Evolutionary conservation across 2,329 filamentous ascomycete genomes (phyloP), one percentile per base, ranked within the genome.

Genomic region (Fusarium clavum): DNA sequence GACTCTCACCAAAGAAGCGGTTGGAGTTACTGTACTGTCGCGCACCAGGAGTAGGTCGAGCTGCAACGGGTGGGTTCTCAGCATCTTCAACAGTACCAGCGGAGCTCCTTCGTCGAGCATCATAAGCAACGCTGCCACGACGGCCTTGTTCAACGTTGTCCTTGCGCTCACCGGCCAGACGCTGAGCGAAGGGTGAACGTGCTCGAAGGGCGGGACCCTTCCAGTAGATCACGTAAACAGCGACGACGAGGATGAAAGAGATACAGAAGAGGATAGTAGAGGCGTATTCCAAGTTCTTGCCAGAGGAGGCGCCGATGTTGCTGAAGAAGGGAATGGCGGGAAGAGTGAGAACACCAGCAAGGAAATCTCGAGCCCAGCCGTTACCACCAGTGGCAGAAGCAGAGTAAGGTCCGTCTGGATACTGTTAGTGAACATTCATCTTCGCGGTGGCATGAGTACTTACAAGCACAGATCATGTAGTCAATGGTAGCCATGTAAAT

Each of bases 401-500:
- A 4, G 90, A 88, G 77, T 92, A 93, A 0, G 88, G 88, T 0
- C 91, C 92, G 73, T 75, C 72, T 74, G 1, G 0, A 3, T 4
- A 2, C 1, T 27, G 43, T 73, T 9, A 74, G 52, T 18, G 0
- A 4, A 20, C 9, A 8, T 0, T 6, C 1, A 2, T 2, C 0
- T 1, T 9, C 4, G 6, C 3, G 2, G 9, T 5, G 0, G 13
- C n/a, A n/a, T n/a, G n/a, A n/a, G n/a, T 27, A 57, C 72, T 69
- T 48, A 73, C 72, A 76, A 2, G 74, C 71, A 24, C 74, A 76
- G 24, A 75, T 74, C 87, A 93, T 92, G 80, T 94, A 94, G 78
- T 94, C 90, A 69, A 93, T 91, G 2, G 90, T 92, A 2, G 90
- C 89, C 88, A 92, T 92, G 80, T 93, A 93, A 61, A 92, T 92